A percentile compares a stretch with the other conserved stretches of the same genome.
Conservation (phyloP, 192 early-diverging fungal genomes). For the Coemansia sp. region DNA sequence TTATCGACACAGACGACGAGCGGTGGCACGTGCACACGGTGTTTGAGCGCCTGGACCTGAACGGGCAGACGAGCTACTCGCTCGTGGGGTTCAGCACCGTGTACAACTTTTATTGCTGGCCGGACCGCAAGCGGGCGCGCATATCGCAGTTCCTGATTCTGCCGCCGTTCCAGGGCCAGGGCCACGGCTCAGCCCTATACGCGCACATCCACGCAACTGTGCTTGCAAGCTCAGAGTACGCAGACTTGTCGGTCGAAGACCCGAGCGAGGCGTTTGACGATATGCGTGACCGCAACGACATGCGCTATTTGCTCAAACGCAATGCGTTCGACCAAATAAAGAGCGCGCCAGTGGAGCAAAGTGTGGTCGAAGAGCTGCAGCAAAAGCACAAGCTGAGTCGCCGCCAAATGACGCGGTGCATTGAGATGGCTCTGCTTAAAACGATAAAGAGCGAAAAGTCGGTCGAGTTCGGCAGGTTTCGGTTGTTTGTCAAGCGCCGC, state of each 20-base stretch:
- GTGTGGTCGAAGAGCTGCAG: slow-evolving; percentile 55
- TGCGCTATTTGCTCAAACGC: slow-evolving; percentile 60
- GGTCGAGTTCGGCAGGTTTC: slow-evolving; percentile 57
- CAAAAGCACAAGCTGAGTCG: slow-evolving; percentile 73
- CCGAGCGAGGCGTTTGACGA: slow-evolving; percentile 87
- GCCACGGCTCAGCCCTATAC: slow-evolving; percentile 80
- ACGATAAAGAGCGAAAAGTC: slow-evolving; percentile 55
- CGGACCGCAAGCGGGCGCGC: slow-evolving; percentile 73
- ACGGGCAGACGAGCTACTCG: slow-evolving; percentile 59
- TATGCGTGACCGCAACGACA: slow-evolving; percentile 83
- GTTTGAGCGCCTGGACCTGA: slow-evolving; percentile 57
- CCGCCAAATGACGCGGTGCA: slow-evolving; percentile 78
- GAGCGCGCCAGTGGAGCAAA: slow-evolving; percentile 58
- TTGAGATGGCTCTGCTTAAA: slow-evolving; percentile 75
- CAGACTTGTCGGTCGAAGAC: slow-evolving; percentile 76
- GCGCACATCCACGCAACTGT: slow-evolving; percentile 56
- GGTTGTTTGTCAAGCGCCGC: slow-evolving; percentile 81
- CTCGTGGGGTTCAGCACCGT: slow-evolving; percentile 82
- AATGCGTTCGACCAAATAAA: slow-evolving; percentile 61
- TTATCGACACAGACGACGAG: slow-evolving; percentile 79
- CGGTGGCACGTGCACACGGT: slow-evolving; percentile 74
- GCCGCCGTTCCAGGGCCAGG: slow-evolving; percentile 80
- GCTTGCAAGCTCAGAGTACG: slow-evolving; percentile 9
- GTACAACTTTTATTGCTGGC: slow-evolving; percentile 85
- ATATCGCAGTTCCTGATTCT: slow-evolving; percentile 96